Conservation (phyloP, 2,329 filamentous ascomycete species). For the Ascochyta lentis region DNA sequence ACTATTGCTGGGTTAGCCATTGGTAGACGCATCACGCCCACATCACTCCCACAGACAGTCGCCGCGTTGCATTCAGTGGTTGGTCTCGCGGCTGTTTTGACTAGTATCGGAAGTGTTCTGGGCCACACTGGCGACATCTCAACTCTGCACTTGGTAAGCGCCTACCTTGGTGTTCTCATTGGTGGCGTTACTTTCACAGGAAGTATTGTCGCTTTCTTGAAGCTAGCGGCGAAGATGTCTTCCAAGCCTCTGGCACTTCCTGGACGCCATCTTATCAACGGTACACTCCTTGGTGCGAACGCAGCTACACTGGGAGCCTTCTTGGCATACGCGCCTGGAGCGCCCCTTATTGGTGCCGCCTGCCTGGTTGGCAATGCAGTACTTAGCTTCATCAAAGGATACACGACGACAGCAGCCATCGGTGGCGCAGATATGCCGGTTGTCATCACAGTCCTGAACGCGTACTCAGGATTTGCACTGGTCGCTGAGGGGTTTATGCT, state of each 20-base stretch:
- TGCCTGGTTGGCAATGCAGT: conserved; percentile 78
- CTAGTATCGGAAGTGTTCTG: conserved; percentile 87
- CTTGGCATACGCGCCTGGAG: conserved; percentile 79
- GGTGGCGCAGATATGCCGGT: conserved; percentile 95
- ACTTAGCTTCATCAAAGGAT: conserved; percentile 84
- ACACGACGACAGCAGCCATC: conserved; percentile 85
- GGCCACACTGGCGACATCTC: conserved; percentile 74
- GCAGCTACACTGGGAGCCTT: conserved; percentile 85
- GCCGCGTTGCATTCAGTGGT: conserved; percentile 90
- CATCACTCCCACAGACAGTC: conserved; percentile 86
- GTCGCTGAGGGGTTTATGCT: conserved; percentile 94
- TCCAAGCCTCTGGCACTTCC: conserved; percentile 76
- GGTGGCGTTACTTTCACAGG: conserved; percentile 89
- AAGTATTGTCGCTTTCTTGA: conserved; percentile 87
- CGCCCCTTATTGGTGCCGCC: conserved; percentile 77
- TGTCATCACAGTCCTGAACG: conserved; percentile 88
- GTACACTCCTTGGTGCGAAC: conserved; percentile 75
- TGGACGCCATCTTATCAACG: conserved; percentile 78
- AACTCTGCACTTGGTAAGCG: conserved; percentile 82
- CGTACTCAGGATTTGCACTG: conserved; percentile 88
- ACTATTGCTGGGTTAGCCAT: conserved; percentile 75
- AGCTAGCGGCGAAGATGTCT: conserved; percentile 82
- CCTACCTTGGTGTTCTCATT: conserved; percentile 85
- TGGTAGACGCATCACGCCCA: conserved; percentile 85
- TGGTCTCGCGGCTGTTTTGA: conserved; percentile 85